phyloP scores from a whole-genome alignment of 1,284 basidiomycete species.

The Puccinia coronata region DNA sequence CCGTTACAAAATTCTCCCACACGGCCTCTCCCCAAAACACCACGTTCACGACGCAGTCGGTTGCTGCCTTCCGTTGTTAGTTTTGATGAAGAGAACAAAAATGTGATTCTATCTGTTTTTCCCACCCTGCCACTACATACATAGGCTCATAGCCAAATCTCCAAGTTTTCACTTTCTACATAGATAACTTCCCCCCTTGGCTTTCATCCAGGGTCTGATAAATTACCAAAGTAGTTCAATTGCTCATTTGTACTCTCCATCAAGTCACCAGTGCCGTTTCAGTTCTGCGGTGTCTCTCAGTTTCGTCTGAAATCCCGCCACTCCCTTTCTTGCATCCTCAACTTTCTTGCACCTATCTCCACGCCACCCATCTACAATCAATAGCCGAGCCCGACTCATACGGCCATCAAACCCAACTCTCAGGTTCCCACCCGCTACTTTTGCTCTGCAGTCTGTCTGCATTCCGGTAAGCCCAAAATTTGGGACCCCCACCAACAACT shows the following conservation, averaged over 20 bases:
- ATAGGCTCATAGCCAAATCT: too few relatives aligned
- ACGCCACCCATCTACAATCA: too few relatives aligned
- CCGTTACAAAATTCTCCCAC: not conserved
- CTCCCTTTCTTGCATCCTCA: slow-evolving; percentile 25
- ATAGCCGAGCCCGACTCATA: too few relatives aligned
- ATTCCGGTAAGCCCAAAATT: not conserved
- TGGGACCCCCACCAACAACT: not conserved
- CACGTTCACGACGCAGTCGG: not conserved
- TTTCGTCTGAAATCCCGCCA: not conserved
- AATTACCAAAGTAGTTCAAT: slow-evolving; percentile 10
- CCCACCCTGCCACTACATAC: slow-evolving; percentile 9
- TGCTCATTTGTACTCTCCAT: not conserved
- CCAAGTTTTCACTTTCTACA: too few relatives aligned
- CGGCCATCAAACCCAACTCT: too few relatives aligned
- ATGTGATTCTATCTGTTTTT: not conserved
- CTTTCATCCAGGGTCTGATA: slow-evolving; percentile 25
- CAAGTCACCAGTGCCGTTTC: not conserved
- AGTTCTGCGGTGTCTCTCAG: not conserved
- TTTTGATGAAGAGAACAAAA: not conserved
- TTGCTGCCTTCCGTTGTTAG: slow-evolving; percentile 21
- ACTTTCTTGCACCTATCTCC: not conserved
- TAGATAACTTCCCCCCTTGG: not conserved
- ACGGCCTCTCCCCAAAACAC: not conserved
- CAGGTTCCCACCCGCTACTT: not conserved
- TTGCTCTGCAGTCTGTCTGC: too few relatives aligned